Evolutionary conservation across 495 filamentous ascomycete genomes (phyloP), one percentile per base, ranked within the genome.

Genomic region (Penicillium nucicola): DNA sequence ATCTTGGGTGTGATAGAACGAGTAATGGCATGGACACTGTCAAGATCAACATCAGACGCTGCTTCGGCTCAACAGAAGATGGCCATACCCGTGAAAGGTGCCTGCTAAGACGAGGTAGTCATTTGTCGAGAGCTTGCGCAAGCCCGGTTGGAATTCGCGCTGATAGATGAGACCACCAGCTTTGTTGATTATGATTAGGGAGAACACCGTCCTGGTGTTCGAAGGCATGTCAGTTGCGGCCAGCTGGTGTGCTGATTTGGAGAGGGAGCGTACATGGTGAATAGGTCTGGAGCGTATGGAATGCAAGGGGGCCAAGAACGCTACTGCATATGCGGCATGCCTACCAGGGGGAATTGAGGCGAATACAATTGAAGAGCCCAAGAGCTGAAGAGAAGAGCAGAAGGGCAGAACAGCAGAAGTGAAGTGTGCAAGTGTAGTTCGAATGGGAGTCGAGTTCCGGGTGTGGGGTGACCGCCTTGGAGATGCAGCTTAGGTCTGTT

Each of bases 91-190:
- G 67, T 98, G 93, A 70, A 98, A 98, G 35, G 93, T 97, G 23
- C 93, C 93, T 1, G 93, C 93, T n/a, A 98, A 85, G 47, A 97
- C 90, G 4, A 98, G 86, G 64, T 90, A 90, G 75, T 97, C 95
- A 61, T 98, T 98, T 45, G 87, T 89, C 42, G 80, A 88, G 58
- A 97, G 82, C 64, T 92, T 92, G 69, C 84, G 86, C 54, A 97
- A 77, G 32, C 84, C 83, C 20, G 83, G 78, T 60, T 90, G 83
- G 74, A 97, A 97, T 57, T 90, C 87, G 43, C 89, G 88, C 71
- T 96, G 90, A 75, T 95, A 98, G 68, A 97, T 87, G 50, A 98
- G 78, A 51, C 93, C 93, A 35, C 93, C 93, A 42, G 93, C 91
- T 77, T 97, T 97, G 77, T 96, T 97, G 75, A 98, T 96, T 58